These are phyloP conservation scores for Emydomyces testavorans DNA, from an alignment of 2,329 filamentous ascomycete species.

Conservation along the genomic window DNA sequence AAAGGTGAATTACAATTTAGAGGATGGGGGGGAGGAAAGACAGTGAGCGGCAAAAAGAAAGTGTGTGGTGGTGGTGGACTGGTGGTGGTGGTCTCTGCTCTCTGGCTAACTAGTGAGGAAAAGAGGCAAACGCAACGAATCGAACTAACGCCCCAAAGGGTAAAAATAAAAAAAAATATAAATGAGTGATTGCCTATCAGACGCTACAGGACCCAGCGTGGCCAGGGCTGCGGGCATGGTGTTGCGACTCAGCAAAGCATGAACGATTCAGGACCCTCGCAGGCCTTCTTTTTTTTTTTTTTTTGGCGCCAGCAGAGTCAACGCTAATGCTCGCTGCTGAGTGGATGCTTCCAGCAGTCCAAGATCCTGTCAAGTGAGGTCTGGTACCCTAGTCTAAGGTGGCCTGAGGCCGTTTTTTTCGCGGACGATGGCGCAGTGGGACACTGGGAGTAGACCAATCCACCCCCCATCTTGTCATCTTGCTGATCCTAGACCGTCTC, in stretches of 20 bases:
- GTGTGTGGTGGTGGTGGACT: neutral
- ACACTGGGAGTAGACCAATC: neutral
- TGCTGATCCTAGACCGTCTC: constrained; percentile 9
- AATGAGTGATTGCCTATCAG: constrained; percentile 12
- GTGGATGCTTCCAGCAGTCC: constrained; percentile 6
- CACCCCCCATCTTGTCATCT: neutral
- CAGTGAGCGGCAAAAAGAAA: neutral
- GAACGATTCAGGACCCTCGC: neutral
- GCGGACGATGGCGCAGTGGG: constrained; percentile 10
- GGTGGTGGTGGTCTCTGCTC: neutral
- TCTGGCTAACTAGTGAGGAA: constrained; percentile 11
- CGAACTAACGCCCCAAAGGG: neutral
- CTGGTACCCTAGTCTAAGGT: constrained; percentile 5
- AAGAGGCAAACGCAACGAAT: neutral
- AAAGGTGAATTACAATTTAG: constrained; percentile 9
- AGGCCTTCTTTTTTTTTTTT: too few relatives aligned
- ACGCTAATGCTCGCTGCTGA: constrained; percentile 4
- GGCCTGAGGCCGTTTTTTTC: constrained; percentile 11
- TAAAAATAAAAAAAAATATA: too few relatives aligned
- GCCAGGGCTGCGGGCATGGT: neutral
- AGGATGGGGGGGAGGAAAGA: neutral
- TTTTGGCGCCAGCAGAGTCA: constrained; percentile 3
- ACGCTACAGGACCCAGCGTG: constrained; percentile 3
- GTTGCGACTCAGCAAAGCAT: neutral
- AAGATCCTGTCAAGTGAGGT: constrained; percentile 8